These are phyloP conservation scores for Eurotiales sp. DNA, from an alignment of 2,329 filamentous ascomycete genomes.

Conservation along the genomic window DNA sequence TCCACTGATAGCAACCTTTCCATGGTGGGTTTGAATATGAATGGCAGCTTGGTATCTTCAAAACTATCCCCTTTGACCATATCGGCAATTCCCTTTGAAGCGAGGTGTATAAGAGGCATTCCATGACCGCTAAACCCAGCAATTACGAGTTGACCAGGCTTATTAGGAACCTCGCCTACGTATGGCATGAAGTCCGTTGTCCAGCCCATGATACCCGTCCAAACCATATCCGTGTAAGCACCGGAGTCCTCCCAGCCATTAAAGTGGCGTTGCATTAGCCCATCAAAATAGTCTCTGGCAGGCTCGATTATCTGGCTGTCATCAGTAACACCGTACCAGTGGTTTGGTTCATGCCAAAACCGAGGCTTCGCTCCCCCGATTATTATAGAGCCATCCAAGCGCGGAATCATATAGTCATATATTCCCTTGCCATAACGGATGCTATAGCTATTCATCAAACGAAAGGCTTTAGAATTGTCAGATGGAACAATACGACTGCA, in stretches of 20 bases:
- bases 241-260: conserved; percentile 32
- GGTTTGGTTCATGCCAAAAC: conserved; percentile 24
- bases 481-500: conserved; percentile 33
- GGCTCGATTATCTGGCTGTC: conserved; percentile 50
- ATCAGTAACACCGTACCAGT: conserved; percentile 44
- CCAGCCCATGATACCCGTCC: conserved; percentile 49
- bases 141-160: conserved; percentile 50
- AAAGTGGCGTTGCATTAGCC: conserved; percentile 36
- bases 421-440: conserved; percentile 56
- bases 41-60: conserved; percentile 28
- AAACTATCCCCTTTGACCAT: conserved; percentile 39
- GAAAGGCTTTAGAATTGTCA: conserved; percentile 20
- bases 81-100: conserved; percentile 53
- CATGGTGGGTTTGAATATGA: conserved; percentile 14
- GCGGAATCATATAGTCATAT: conserved; percentile 65
- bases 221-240: conserved; percentile 30
- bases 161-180: conserved; percentile 48
- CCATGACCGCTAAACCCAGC: conserved; percentile 65
- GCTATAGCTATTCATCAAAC: conserved; percentile 51
- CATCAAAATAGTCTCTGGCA: conserved; percentile 39
- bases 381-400: conserved; percentile 52
- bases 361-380: conserved; percentile 61
- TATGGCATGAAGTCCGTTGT: conserved; percentile 51
- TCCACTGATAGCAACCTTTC: conserved; percentile 14
- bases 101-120: conserved; percentile 62